Evolutionary conservation across 129 eudicot species (phyloP), one percentile per base, ranked within the genome.

Genomic region (Scalesia atractyloides): DNA sequence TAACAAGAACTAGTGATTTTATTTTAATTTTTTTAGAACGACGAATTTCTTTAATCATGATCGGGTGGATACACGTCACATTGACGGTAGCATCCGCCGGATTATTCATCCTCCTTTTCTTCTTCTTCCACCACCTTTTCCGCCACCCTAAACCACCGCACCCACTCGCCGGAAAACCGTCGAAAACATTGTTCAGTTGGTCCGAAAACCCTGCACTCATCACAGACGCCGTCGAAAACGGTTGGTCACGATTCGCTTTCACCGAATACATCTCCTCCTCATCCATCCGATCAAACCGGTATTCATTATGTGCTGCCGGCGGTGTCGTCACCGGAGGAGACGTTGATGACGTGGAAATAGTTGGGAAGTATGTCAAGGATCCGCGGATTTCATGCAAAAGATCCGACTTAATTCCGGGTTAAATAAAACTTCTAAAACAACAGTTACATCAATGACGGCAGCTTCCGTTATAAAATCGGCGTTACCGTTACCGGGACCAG

Each of bases 161-260:
- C 30, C 56, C 74, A 9, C 16, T 24, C 24, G 30, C 76, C 72
- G 60, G 58, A 74, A 39, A 74, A 2, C 33, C 76, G 5, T n/a
- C 68, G 12, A 60, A 33, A 60, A 33, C 82, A 0, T 16, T 81
- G 50, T 92, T 93, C 79, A 80, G 43, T 10, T 93, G 98, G 98
- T 67, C 82, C 15, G 96, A 93, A 65, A 88, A 93, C 76, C 98
- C 97, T 39, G 66, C 90, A 3, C 90, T 90, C 3, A 77, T 90
- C 52, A 83, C 93, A 1, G 96, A 88, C 51, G 99, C 97, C 6
- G 90, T 94, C 12, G 99, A 94, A 50, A 87, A 90, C 39, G 99
- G 99, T 16, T 94, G 99, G 99, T 83, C 97, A 0, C 68, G 88
- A 54, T 95, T 95, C 63, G 91, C 94, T 4, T 95, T 95, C 76